These are phyloP conservation scores for Lumnitzera littorea DNA, from an alignment of 345 rosid genomes.

Conservation along the genomic window DNA sequence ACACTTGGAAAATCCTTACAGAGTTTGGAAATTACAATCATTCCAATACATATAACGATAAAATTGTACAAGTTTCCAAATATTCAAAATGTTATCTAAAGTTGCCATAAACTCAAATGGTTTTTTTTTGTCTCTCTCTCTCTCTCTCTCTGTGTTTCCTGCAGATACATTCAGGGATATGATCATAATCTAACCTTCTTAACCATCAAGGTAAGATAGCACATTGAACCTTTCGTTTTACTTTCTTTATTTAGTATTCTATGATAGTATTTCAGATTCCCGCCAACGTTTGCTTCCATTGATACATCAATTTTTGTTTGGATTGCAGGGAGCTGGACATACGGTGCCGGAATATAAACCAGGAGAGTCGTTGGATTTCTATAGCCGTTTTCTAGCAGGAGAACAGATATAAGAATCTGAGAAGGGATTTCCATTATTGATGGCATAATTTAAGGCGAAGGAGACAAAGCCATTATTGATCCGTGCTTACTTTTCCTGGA, in stretches of 20 bases:
- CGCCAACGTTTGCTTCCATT: background rate
- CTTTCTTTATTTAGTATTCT: background rate
- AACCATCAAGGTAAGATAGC: constrained; percentile 55
- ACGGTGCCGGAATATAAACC: constrained; percentile 90
- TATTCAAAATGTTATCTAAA: background rate
- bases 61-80: background rate
- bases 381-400: constrained; percentile 64
- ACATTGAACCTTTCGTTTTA: background rate
- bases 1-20: too few species aligned
- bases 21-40: background rate
- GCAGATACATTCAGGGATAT: constrained; percentile 66
- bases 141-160: background rate
- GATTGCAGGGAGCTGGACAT: constrained; percentile 75
- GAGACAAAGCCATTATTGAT: too few species aligned
- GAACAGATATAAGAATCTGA: constrained; percentile 23
- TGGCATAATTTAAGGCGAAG: background rate
- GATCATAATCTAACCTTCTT: constrained; percentile 72
- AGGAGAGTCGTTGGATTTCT: constrained; percentile 65
- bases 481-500: too few species aligned
- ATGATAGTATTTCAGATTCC: background rate
- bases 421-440: background rate
- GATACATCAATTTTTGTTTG: constrained; percentile 4
- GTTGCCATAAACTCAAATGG: background rate
- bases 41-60: background rate
- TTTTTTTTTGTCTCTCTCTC: background rate